These are phyloP conservation scores for Ceratobasidium sp. DNA, from an alignment of 1,284 basidiomycete species.

Conservation along the genomic window DNA sequence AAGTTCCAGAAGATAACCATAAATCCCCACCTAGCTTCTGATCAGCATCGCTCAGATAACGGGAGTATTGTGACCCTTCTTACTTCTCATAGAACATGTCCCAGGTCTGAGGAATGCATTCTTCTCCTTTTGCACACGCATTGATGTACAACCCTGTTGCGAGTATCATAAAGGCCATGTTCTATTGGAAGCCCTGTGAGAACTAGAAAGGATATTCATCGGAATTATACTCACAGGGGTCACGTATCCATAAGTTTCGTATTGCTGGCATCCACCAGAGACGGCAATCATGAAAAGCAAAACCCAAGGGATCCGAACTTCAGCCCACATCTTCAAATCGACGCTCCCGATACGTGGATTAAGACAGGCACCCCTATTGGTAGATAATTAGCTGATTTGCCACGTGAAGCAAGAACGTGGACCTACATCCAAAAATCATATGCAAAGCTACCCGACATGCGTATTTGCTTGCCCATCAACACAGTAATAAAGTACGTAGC, in stretches of 20 bases:
- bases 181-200: conserved; percentile 58
- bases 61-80: conserved; percentile 41
- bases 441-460: conserved; percentile 93
- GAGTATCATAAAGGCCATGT: conserved; percentile 96
- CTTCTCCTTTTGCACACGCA: conserved; percentile 92
- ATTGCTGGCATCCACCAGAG: conserved; percentile 95
- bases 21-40: conserved; percentile 72
- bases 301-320: conserved; percentile 98
- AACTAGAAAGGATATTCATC: background rate
- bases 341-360: conserved; percentile 94
- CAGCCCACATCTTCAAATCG: conserved; percentile 99
- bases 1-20: conserved; percentile 99
- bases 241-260: conserved; percentile 89
- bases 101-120: conserved; percentile 99
- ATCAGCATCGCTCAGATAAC: background rate
- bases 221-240: conserved; percentile 69
- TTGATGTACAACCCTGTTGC: conserved; percentile 97
- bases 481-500: conserved; percentile 82
- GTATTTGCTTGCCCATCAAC: conserved; percentile 78
- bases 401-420: conserved; percentile 42
- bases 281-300: conserved; percentile 93
- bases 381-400: background rate
- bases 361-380: conserved; percentile 52
- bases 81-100: conserved; percentile 98
- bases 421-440: conserved; percentile 99